Percentiles rank a stretch among this genome's conserved stretches.
Evolutionary conservation across 768 basidiomycete genomes (phyloP).

Genomic region (Hericium rajendrae): DNA sequence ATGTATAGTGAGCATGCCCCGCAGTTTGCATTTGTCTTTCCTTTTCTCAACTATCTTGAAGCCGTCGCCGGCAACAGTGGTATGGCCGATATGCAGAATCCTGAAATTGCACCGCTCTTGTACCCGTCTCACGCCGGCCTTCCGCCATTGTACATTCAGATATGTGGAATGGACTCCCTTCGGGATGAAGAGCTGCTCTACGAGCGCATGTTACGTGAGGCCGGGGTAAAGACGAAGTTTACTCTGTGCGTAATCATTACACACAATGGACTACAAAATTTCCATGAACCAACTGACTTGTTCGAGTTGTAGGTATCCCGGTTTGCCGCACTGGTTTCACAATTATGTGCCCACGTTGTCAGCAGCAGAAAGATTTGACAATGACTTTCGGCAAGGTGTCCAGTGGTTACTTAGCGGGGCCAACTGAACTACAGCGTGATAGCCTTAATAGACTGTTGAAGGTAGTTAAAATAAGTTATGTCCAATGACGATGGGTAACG

Average conservation of each 20-base stretch:
- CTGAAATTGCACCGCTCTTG: conserved; percentile 4
- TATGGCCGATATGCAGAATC: not conserved
- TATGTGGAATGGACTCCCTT: conserved; percentile 14
- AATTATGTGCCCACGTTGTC: not conserved
- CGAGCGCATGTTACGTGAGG: conserved; percentile 10
- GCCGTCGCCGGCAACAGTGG: not conserved
- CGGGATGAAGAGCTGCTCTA: conserved; percentile 15
- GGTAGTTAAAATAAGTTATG: not conserved
- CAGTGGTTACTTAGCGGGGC: not conserved
- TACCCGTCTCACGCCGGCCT: conserved; percentile 5
- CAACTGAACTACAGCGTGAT: not conserved
- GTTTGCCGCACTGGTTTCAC: not conserved
- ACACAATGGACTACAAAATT: not conserved
- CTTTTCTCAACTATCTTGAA: not conserved
- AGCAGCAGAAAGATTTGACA: not conserved
- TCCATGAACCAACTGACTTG: not conserved
- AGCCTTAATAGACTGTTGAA: not conserved
- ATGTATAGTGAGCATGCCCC: not conserved
- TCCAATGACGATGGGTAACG: not conserved
- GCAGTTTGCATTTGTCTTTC: not conserved
- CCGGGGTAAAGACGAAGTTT: conserved; percentile 6
- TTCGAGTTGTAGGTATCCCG: not conserved
- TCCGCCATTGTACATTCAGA: conserved; percentile 10
- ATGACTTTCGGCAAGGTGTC: not conserved
- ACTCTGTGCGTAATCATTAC: conserved; percentile 9